Conservation (phyloP, 2,329 filamentous ascomycete species). For the Aspergillus fumigatus region DNA sequence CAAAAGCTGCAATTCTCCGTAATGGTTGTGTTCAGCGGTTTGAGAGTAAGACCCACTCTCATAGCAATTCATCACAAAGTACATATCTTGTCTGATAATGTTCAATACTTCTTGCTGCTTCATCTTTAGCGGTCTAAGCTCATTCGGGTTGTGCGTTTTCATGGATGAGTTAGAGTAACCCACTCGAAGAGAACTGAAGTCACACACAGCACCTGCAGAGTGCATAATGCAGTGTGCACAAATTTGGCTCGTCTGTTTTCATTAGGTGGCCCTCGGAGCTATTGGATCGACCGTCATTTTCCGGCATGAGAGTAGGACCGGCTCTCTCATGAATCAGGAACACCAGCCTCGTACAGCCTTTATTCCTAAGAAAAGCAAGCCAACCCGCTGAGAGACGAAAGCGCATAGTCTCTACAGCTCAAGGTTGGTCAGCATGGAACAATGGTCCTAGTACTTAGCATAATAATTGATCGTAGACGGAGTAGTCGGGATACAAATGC, state of each 20-base stretch:
- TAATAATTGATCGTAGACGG: background rate
- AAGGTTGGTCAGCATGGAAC: background rate
- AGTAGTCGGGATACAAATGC: background rate
- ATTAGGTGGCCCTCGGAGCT: slow-evolving; percentile 1
- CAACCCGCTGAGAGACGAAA: background rate
- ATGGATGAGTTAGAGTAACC: background rate
- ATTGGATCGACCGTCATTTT: slow-evolving; percentile 12
- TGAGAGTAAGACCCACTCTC: slow-evolving; percentile 12
- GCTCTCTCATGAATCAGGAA: slow-evolving; percentile 4
- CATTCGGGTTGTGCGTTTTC: background rate
- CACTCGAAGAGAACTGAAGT: background rate
- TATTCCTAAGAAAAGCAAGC: background rate
- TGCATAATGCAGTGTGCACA: background rate
- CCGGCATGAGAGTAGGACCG: background rate
- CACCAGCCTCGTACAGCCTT: background rate
- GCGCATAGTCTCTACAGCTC: background rate
- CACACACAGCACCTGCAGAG: background rate
- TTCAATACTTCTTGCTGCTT: too few relatives aligned
- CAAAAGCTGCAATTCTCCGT: slow-evolving; percentile 20
- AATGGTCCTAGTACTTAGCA: background rate
- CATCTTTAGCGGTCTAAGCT: too few relatives aligned
- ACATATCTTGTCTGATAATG: background rate
- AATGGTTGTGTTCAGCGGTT: slow-evolving; percentile 5
- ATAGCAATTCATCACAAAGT: background rate
- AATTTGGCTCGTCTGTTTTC: slow-evolving; percentile 1